Conservation (phyloP, 768 basidiomycete genomes). For the Megacollybia marginata region DNA sequence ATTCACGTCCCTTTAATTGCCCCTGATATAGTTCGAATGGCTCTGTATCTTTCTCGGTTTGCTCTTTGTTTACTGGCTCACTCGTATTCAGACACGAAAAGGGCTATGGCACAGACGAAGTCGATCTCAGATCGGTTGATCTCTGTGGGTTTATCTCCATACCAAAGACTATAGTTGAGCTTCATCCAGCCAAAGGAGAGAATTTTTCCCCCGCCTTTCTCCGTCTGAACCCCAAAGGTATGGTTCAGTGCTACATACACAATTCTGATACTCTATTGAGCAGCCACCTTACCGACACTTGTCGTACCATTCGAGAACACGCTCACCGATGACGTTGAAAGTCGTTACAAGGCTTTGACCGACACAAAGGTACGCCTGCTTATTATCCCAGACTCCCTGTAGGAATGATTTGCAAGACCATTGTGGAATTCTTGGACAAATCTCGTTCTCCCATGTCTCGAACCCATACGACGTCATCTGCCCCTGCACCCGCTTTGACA, state of each 20-base stretch:
- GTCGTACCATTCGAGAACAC: slow-evolving; percentile 81
- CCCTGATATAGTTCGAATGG: slow-evolving; percentile 35
- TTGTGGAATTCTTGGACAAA: slow-evolving; percentile 77
- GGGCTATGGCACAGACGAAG: slow-evolving; percentile 74
- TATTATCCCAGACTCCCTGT: slow-evolving; percentile 3
- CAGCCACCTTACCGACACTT: slow-evolving; percentile 75
- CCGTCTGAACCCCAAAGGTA: slow-evolving; percentile 73
- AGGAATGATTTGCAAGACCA: slow-evolving; percentile 35
- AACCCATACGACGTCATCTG: slow-evolving; percentile 61
- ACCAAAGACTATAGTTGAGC: neutral
- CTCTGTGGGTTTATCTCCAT: slow-evolving; percentile 29
- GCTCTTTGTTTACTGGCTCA: slow-evolving; percentile 2
- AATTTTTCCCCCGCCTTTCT: slow-evolving; percentile 72
- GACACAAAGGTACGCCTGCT: slow-evolving; percentile 53
- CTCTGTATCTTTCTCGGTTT: slow-evolving; percentile 40
- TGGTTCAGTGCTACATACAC: slow-evolving; percentile 2
- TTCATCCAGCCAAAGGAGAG: slow-evolving; percentile 58
- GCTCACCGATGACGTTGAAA: slow-evolving; percentile 60
- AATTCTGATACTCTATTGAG: neutral
- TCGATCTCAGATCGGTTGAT: slow-evolving; percentile 64
- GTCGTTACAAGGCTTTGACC: slow-evolving; percentile 72
- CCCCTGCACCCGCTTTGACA: slow-evolving; percentile 69
- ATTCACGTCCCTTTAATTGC: too few species aligned
- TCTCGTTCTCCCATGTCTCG: slow-evolving; percentile 64
- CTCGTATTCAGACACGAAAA: slow-evolving; percentile 47